Evolutionary conservation across 352 stramenopile genomes (phyloP).

Genomic region (Phytophthora europaea): DNA sequence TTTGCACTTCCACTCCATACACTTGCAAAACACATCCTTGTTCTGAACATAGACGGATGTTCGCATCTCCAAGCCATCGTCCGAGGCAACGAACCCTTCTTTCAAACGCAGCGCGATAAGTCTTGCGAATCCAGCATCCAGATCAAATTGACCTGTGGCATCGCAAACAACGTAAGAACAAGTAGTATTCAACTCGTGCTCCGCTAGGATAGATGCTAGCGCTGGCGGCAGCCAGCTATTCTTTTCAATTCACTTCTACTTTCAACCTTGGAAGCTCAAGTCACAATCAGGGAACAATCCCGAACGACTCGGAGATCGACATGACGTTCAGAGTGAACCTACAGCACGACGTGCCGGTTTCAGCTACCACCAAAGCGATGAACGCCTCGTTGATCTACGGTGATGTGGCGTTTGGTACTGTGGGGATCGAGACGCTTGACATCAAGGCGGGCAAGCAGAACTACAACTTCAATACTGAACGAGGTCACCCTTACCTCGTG

Average conservation of each 20-base stretch:
- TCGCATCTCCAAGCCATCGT: conserved; percentile 25
- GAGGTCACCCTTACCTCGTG: conserved; percentile 42
- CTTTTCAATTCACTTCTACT: background rate
- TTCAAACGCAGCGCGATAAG: conserved; percentile 20
- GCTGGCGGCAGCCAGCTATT: background rate
- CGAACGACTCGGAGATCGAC: conserved; percentile 46
- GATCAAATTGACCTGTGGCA: conserved; percentile 15
- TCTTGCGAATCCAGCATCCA: conserved; percentile 8
- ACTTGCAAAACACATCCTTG: conserved; percentile 27
- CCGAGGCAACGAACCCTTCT: conserved; percentile 20
- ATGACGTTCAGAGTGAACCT: conserved; percentile 64
- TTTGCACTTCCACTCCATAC: conserved; percentile 27
- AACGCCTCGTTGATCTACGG: conserved; percentile 50
- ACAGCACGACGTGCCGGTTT: conserved; percentile 49
- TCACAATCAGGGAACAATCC: conserved; percentile 23
- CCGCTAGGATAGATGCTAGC: too few species aligned
- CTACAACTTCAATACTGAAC: conserved; percentile 50
- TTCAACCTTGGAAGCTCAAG: background rate
- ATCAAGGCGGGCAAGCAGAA: conserved; percentile 52
- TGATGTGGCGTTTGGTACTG: conserved; percentile 46
- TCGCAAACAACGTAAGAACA: conserved; percentile 21
- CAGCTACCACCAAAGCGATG: conserved; percentile 54
- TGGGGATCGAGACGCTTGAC: conserved; percentile 55
- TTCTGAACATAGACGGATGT: conserved; percentile 29
- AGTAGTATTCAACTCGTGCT: conserved; percentile 5